Evolutionary conservation across 2,329 filamentous ascomycete genomes (phyloP), one percentile per base, ranked within the genome.

Genomic region (Calonectria multiphialidica): DNA sequence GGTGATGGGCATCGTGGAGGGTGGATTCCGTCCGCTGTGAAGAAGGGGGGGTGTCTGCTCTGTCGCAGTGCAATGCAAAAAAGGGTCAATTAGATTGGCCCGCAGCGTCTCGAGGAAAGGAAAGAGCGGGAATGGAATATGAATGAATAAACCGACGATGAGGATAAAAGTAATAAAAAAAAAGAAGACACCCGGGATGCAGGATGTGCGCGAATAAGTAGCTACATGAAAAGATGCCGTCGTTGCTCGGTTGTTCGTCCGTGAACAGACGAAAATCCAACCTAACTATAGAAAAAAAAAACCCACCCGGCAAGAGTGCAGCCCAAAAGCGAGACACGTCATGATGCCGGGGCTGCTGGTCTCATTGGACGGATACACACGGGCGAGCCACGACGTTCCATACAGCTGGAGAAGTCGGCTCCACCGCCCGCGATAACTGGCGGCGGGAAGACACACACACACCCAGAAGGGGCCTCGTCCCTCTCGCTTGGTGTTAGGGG

Each of bases 251-350:
- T n/a, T n/a, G n/a, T n/a, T 47, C 44, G 44, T 23, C 44, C 23
- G 12, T 23, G 44, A 12, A 13, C 44, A 47, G n/a, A n/a, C n/a
- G n/a, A 23, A 13, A 47, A 40, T 16, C 23, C 35, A 23, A 59
- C 53, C 53, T 21, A 40, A 59, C 53, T 59, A 25, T 13, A 23
- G 5, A 57, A 37, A 25, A 25, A 7, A 23, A 2, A 57, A 37
- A 25, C 28, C 49, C 25, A 53, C 28, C 49, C 37, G 10, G 16
- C 21, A n/a, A n/a, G n/a, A n/a, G n/a, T n/a, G 33, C 53, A 40
- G 53, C 53, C 53, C 53, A 59, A 59, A 59, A 28, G 53, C 12
- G 33, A 59, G 53, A 59, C 53, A 59, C 53, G 53, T 59, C 53
- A 59, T 16, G n/a, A 7, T n/a, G n/a, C 13, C 53, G 21, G 23